These are phyloP conservation scores for Vanilla planifolia DNA, from an alignment of 106 monocot species.

Conservation along the genomic window DNA sequence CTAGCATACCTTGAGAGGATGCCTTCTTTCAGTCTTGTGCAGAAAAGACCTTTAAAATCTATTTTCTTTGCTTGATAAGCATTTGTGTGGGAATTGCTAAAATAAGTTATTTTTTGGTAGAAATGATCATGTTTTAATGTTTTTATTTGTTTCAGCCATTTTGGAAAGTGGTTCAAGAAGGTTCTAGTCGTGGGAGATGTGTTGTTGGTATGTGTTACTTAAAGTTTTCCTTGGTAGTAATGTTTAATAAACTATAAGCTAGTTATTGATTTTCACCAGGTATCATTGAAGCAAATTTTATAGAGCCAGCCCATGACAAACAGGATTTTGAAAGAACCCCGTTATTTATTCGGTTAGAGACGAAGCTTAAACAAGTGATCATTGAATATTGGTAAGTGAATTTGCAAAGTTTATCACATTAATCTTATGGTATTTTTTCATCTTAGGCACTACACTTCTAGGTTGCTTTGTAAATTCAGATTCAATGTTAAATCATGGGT, in stretches of 20 bases:
- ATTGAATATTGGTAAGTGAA: conserved; percentile 61
- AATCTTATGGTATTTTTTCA: not conserved
- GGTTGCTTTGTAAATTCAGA: not conserved
- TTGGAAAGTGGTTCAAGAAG: conserved; percentile 88
- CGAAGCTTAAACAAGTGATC: conserved; percentile 59
- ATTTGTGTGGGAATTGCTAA: not conserved
- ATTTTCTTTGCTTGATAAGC: not conserved
- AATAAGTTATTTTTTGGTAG: not conserved
- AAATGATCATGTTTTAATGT: not conserved
- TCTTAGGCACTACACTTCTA: not conserved
- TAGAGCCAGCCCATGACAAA: conserved; percentile 94
- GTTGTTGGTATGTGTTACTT: conserved; percentile 57
- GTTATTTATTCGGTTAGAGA: conserved; percentile 69
- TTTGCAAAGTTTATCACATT: not conserved
- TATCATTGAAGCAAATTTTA: conserved; percentile 88
- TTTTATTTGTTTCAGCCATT: conserved; percentile 44
- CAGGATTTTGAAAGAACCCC: conserved; percentile 94
- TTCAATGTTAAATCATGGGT: too few relatives aligned
- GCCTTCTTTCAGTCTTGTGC: not conserved
- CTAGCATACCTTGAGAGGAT: not conserved
- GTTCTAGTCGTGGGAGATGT: conserved; percentile 63
- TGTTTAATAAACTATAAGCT: conserved; percentile 8
- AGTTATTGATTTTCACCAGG: conserved; percentile 23
- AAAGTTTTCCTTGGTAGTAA: not conserved
- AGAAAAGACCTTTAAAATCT: not conserved